Percentiles rank a stretch among this genome's conserved stretches.
phyloP scores from a whole-genome alignment of 305 asterid species.

The Plantago lanceolata region DNA sequence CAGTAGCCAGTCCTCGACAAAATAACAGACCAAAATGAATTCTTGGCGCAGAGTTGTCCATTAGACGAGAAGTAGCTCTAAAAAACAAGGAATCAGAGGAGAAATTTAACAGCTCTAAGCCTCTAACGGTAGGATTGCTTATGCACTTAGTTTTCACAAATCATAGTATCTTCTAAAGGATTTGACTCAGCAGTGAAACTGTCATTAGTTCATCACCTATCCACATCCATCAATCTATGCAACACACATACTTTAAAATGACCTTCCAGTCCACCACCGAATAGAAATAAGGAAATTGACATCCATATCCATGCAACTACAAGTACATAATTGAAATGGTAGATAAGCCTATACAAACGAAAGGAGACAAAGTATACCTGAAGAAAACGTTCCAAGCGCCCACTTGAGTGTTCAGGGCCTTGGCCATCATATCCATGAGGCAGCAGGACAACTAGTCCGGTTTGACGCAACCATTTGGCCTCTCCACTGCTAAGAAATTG shows the following conservation, averaged over 20 bases:
- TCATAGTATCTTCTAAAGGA: neutral
- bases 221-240: neutral
- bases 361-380: constrained; percentile 47
- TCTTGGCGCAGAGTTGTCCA: no score
- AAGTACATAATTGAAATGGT: constrained; percentile 12
- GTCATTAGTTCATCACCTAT: constrained; percentile 12
- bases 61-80: no score
- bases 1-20: constrained; percentile 5
- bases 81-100: no score
- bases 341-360: constrained; percentile 4
- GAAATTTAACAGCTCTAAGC: no score
- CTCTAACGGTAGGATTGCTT: neutral
- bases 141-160: constrained; percentile 10
- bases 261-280: constrained; percentile 2
- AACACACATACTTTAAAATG: neutral
- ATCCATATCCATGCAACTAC: constrained; percentile 5
- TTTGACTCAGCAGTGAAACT: neutral
- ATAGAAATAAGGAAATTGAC: constrained; percentile 6
- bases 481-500: constrained; percentile 93
- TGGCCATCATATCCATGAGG: constrained; percentile 99
- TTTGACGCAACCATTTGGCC: constrained; percentile 96
- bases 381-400: constrained; percentile 91
- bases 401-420: constrained; percentile 99
- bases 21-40: neutral
- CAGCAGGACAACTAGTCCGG: constrained; percentile 79